These are phyloP conservation scores for Colletotrichum sojae DNA, from an alignment of 2,329 filamentous ascomycete species.

Conservation along the genomic window DNA sequence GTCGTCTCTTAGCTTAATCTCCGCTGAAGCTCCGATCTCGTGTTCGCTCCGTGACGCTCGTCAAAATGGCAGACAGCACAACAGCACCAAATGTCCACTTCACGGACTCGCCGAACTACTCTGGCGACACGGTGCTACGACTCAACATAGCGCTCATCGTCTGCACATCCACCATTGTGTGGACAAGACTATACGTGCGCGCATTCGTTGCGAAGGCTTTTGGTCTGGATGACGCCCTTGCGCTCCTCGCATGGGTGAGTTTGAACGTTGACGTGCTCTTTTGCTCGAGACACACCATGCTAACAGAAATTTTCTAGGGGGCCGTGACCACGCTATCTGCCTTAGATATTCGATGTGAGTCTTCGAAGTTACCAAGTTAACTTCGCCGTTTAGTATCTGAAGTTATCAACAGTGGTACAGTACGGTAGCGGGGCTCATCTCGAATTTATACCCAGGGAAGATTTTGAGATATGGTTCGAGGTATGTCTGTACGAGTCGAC, in stretches of 20 bases:
- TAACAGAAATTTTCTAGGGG: not conserved
- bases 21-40: too few relatives aligned
- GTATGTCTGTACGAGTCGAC: not conserved
- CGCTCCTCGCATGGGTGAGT: slow-evolving; percentile 1
- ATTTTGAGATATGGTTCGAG: slow-evolving; percentile 1
- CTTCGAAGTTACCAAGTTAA: not conserved
- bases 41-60: not conserved
- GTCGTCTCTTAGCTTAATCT: too few relatives aligned
- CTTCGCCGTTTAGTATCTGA: too few relatives aligned
- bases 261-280: not conserved
- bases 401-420: not conserved
- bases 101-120: not conserved
- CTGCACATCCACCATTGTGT: not conserved
- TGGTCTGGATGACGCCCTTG: not conserved
- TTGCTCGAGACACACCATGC: not conserved
- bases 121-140: not conserved
- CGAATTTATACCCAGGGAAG: not conserved
- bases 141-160: slow-evolving; percentile 1
- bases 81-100: not conserved
- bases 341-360: slow-evolving; percentile 12
- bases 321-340: not conserved
- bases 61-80: not conserved
- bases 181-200: not conserved
- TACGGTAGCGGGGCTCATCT: slow-evolving; percentile 4
- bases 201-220: slow-evolving; percentile 1